Percentiles rank a stretch among this genome's conserved stretches.
Evolutionary conservation across 495 filamentous ascomycete genomes (phyloP).

Genomic region (Xylaria longipes): DNA sequence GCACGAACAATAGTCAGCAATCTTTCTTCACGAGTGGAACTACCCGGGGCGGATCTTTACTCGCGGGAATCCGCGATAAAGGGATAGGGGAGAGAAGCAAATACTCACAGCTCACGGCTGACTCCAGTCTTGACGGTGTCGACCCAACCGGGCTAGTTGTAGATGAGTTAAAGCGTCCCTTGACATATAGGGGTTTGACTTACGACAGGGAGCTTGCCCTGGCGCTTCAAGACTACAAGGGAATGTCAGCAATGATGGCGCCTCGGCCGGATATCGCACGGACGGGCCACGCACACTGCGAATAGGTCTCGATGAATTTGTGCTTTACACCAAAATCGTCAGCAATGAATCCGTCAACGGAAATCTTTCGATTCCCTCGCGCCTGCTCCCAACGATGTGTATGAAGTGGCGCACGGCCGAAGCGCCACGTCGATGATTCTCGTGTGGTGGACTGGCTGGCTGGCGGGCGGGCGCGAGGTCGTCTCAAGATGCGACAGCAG

Average conservation of each 20-base stretch:
- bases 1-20: conserved; percentile 11
- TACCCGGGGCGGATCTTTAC: background rate
- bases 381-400: conserved; percentile 38
- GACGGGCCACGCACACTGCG: conserved; percentile 16
- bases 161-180: too few relatives aligned
- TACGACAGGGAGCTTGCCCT: conserved; percentile 88
- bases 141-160: conserved; percentile 64
- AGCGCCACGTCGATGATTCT: conserved; percentile 18
- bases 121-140: conserved; percentile 27
- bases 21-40: background rate
- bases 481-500: conserved; percentile 18
- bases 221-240: conserved; percentile 69
- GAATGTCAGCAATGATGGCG: conserved; percentile 57
- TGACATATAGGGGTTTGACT: too few relatives aligned
- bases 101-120: conserved; percentile 25
- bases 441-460: conserved; percentile 31
- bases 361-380: conserved; percentile 46
- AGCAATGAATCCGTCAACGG: conserved; percentile 47
- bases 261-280: conserved; percentile 63
- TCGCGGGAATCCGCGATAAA: background rate
- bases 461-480: conserved; percentile 33
- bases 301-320: conserved; percentile 83
- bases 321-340: conserved; percentile 41
- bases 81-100: background rate
- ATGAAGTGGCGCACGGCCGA: background rate